phyloP scores from a whole-genome alignment of 495 filamentous ascomycete genomes.

The Clohesyomyces aquaticus region DNA sequence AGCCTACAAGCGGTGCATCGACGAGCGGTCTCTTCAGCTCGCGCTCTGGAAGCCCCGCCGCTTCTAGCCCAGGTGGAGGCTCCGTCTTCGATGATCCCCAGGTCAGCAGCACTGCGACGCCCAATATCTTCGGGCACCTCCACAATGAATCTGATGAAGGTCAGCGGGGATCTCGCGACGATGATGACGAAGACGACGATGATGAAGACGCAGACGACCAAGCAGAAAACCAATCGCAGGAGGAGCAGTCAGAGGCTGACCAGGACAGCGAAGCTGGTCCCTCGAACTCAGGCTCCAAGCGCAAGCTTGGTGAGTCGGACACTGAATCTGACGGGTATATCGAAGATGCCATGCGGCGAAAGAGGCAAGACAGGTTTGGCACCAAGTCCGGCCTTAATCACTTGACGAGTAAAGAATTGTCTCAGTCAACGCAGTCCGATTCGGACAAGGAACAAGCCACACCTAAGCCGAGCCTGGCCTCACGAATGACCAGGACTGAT shows the following conservation, averaged over 20 bases:
- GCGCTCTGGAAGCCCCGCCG: slow-evolving; percentile 18
- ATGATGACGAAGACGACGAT: slow-evolving; percentile 23
- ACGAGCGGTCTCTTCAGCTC: slow-evolving; percentile 12
- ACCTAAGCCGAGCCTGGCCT: not conserved
- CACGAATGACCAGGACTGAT: not conserved
- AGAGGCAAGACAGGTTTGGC: slow-evolving; percentile 5
- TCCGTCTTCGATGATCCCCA: slow-evolving; percentile 27
- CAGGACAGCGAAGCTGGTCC: not conserved
- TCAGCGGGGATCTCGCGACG: slow-evolving; percentile 2
- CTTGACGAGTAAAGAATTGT: not conserved
- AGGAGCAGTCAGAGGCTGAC: slow-evolving; percentile 3
- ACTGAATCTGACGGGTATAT: slow-evolving; percentile 25
- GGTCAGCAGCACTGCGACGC: not conserved
- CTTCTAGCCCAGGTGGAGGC: slow-evolving; percentile 15
- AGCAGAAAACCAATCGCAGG: slow-evolving; percentile 10
- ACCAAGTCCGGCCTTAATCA: slow-evolving; percentile 12
- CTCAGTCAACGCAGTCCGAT: not conserved
- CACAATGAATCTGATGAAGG: not conserved
- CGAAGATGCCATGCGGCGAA: slow-evolving; percentile 28
- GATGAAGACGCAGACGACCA: slow-evolving; percentile 19
- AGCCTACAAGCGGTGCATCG: slow-evolving; percentile 7
- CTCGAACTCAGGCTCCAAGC: not conserved
- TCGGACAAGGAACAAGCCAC: not conserved
- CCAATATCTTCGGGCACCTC: slow-evolving; percentile 37
- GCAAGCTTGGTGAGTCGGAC: slow-evolving; percentile 8